Conservation (phyloP, 1,284 basidiomycete genomes). For the Cutaneotrichosporon cyanovorans region DNA sequence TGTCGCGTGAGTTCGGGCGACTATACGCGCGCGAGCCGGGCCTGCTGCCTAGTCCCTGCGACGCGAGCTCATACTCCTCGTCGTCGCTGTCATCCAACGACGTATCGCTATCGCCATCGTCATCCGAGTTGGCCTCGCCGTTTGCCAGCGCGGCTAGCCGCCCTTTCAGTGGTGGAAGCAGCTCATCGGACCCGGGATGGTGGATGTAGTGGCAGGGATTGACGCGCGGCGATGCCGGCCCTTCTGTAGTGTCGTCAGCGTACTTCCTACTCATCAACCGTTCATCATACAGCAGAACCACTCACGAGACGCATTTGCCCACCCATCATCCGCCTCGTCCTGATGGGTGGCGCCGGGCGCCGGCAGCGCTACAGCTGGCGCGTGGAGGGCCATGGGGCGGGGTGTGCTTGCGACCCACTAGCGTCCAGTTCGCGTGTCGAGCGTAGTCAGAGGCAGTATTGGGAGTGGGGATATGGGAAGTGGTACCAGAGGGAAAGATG, state of each 20-base stretch:
- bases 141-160: conserved; percentile 16
- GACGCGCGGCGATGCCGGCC: conserved; percentile 15
- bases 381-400: conserved; percentile 13
- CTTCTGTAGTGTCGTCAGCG: background rate
- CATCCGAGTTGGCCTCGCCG: conserved; percentile 12
- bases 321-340: no score
- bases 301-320: no score
- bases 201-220: conserved; percentile 30
- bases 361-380: conserved; percentile 4
- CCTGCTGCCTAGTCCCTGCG: background rate
- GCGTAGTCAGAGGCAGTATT: no score
- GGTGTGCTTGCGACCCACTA: no score
- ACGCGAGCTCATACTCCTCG: conserved; percentile 4
- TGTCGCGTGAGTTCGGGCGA: no score
- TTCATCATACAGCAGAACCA: no score
- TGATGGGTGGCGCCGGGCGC: background rate
- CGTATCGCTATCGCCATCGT: conserved; percentile 16
- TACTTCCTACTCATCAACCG: no score
- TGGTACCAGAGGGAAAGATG: no score
- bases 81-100: conserved; percentile 8
- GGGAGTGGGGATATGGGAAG: no score
- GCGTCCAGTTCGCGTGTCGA: no score
- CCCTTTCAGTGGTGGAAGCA: conserved; percentile 19
- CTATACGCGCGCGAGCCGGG: no score
- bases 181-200: conserved; percentile 14